phyloP scores from a whole-genome alignment of 176 grass and related monocot genomes.

The Urochloa ruziziensis region DNA sequence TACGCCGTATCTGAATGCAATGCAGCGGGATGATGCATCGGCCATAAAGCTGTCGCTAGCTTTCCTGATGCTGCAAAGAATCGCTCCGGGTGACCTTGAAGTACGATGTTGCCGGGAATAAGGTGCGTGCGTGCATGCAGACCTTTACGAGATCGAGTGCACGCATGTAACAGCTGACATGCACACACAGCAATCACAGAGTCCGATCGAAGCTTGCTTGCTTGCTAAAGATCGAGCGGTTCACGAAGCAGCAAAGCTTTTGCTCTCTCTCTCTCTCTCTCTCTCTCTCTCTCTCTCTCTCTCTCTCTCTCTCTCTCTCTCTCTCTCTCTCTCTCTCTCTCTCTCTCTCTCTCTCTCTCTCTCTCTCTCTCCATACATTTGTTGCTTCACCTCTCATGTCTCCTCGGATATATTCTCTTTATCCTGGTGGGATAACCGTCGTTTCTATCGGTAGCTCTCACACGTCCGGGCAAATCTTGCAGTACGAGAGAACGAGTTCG shows the following conservation, averaged over 20 bases:
- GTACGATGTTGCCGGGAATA: neutral
- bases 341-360: neutral
- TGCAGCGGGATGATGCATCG: neutral
- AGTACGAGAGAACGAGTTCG: neutral
- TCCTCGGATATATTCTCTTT: conserved; percentile 3
- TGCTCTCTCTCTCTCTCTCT: neutral
- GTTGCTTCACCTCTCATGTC: conserved; percentile 16
- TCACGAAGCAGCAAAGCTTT: neutral
- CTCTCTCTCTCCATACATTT: neutral
- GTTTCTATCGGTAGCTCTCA: neutral
- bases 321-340: neutral
- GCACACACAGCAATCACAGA: neutral
- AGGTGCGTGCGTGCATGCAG: too few relatives aligned
- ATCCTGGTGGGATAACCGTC: conserved; percentile 5
- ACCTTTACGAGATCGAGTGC: neutral
- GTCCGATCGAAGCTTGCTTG: neutral
- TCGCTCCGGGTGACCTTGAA: neutral
- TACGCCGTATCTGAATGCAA: neutral
- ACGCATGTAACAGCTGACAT: neutral
- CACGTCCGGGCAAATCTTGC: neutral
- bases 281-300: neutral
- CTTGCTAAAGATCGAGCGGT: neutral
- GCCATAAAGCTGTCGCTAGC: neutral
- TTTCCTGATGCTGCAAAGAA: neutral
- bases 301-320: neutral